phyloP scores from a whole-genome alignment of 345 rosid genomes.

The Citrus cavaleriei region DNA sequence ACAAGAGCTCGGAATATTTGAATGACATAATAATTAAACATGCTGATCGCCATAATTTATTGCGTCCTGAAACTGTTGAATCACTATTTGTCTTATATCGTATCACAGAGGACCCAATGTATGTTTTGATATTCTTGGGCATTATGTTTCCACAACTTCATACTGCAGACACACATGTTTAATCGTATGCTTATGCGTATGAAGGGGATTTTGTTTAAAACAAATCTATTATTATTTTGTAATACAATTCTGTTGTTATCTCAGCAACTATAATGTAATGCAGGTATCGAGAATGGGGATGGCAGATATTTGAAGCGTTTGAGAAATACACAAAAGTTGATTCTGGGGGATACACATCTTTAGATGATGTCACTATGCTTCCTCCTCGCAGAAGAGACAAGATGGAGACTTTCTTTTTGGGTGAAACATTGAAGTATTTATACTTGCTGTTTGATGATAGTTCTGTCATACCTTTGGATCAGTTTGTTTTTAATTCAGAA shows the following conservation, averaged over 20 bases:
- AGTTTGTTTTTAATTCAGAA: constrained; percentile 86
- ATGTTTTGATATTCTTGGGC: constrained; percentile 22
- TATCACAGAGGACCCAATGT: constrained; percentile 81
- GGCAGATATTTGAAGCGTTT: constrained; percentile 95
- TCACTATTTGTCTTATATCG: constrained; percentile 83
- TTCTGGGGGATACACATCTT: constrained; percentile 81
- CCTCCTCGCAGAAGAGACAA: constrained; percentile 89
- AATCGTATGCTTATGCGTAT: neutral
- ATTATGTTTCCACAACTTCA: neutral
- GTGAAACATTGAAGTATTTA: constrained; percentile 84
- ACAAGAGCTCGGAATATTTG: constrained; percentile 65
- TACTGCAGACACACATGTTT: neutral
- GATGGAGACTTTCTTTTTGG: constrained; percentile 93
- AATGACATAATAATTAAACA: constrained; percentile 85
- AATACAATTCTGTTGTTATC: neutral
- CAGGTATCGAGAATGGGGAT: constrained; percentile 93
- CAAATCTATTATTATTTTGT: neutral
- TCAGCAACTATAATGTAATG: constrained; percentile 18
- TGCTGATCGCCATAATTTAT: constrained; percentile 85
- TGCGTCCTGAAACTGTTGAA: constrained; percentile 98
- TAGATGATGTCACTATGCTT: constrained; percentile 71
- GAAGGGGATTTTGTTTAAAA: neutral
- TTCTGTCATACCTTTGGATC: constrained; percentile 70
- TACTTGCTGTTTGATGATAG: constrained; percentile 89
- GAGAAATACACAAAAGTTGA: constrained; percentile 77